Evolutionary conservation across 192 early-diverging fungal genomes (phyloP), one percentile per base, ranked within the genome.

Genomic region (Jimgerdemannia lactiflua): DNA sequence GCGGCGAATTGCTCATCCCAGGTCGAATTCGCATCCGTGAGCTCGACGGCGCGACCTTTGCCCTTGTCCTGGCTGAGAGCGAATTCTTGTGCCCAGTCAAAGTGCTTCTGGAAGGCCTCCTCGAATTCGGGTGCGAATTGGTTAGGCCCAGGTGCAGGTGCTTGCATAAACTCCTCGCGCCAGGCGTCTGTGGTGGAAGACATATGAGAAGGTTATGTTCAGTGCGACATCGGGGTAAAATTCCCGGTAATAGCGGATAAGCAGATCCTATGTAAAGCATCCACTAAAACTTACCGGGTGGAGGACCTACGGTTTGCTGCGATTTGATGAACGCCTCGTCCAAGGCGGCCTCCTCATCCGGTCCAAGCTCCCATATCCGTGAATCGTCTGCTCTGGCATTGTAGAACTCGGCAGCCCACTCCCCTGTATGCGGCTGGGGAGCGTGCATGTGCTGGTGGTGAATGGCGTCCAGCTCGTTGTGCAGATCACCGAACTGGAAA

Each of bases 81-180:
- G 80, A 91, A 95, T 68, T 95, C 92, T 42, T 84, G 84, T 1
- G 92, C 87, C 94, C 94, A 97, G 78, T 92, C 89, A 71, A 88
- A 88, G 70, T 88, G 84, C 72, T 86, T 85, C 79, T 88, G 85
- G 71, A 90, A 90, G 1, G 84, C 84, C 19, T 79, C 81, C 73
- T 90, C 88, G 74, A 90, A 90, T 70, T 85, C 83, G 65, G 81
- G 77, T n/a, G 85, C 81, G 69, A 83, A 75, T 49, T 88, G 85
- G 4, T 78, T 69, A 17, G 77, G 73, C 54, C 72, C 76, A 43
- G 72, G 67, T 11, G 65, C 65, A 1, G 69, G 59, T 29, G 83
- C 70, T 44, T 85, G 78, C 79, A 85, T 82, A 68, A 85, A 90
- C 69, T 90, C 86, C 10, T 84, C 75, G 59, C 79, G 81, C 88